Evolutionary conservation across 805 yeast genomes (phyloP).

Genomic region (Lachancea nothofagi): DNA sequence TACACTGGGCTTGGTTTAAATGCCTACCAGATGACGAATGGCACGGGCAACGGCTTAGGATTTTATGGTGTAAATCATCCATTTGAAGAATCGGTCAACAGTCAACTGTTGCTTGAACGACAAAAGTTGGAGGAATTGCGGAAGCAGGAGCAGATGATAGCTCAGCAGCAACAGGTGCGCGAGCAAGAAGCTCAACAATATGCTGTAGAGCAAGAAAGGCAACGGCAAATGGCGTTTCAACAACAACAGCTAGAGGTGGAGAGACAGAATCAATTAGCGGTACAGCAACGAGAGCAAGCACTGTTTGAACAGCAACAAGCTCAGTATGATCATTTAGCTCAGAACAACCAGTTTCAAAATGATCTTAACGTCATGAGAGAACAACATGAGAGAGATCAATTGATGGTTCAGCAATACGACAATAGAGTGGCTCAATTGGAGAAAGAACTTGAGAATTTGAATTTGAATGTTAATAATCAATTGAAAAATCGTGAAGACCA

Average conservation of each 20-base stretch:
- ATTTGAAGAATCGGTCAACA: no score
- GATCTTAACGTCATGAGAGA: constrained; percentile 69
- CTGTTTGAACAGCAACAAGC: constrained; percentile 44
- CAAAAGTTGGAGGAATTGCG: background rate
- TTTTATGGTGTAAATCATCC: no score
- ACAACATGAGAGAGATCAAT: constrained; percentile 82
- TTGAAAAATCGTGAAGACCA: constrained; percentile 72
- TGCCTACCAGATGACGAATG: no score
- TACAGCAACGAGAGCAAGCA: constrained; percentile 51
- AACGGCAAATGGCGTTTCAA: constrained; percentile 58
- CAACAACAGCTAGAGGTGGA: constrained; percentile 74
- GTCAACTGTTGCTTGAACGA: background rate
- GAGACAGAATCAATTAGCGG: constrained; percentile 64
- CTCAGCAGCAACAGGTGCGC: no score
- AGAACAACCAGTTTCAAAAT: constrained; percentile 73
- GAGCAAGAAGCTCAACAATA: no score
- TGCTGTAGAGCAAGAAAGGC: constrained; percentile 53
- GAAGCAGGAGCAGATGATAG: constrained; percentile 1
- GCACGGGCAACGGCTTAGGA: no score
- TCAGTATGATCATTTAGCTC: constrained; percentile 61
- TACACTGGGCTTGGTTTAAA: no score
- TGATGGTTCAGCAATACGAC: constrained; percentile 81
- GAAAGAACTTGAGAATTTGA: constrained; percentile 55
- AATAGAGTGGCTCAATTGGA: constrained; percentile 77
- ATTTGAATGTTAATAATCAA: constrained; percentile 65